phyloP scores from a whole-genome alignment of 1,284 basidiomycete genomes.

The Marasmius sp. region DNA sequence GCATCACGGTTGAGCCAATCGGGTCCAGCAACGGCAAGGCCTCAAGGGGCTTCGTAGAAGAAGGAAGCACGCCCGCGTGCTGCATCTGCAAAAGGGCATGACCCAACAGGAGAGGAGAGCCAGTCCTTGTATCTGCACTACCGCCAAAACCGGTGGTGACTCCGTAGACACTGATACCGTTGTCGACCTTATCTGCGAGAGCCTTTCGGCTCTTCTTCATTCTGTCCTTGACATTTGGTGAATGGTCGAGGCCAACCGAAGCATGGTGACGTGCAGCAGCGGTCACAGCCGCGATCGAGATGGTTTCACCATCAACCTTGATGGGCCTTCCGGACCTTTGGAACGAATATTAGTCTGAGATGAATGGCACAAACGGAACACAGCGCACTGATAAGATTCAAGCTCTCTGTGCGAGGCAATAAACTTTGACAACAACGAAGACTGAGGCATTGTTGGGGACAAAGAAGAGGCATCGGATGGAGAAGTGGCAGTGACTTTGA shows the following conservation, averaged over 20 bases:
- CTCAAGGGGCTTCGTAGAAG: constrained; percentile 40
- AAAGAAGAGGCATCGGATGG: constrained; percentile 10
- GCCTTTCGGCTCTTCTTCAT: constrained; percentile 60
- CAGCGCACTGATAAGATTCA: constrained; percentile 41
- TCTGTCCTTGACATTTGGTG: constrained; percentile 44
- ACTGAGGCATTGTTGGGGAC: constrained; percentile 17
- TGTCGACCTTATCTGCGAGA: constrained; percentile 66
- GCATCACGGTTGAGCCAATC: constrained; percentile 73
- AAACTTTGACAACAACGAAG: constrained; percentile 46
- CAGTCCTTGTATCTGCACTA: constrained; percentile 49
- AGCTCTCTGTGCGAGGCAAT: constrained; percentile 51
- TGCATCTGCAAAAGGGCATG: constrained; percentile 81
- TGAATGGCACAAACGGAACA: neutral
- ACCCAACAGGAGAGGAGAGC: constrained; percentile 67
- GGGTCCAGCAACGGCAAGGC: constrained; percentile 67
- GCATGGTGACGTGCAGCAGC: constrained; percentile 68
- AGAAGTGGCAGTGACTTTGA: constrained; percentile 22
- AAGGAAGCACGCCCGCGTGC: constrained; percentile 68
- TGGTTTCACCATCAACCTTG: constrained; percentile 63
- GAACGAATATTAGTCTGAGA: constrained; percentile 34
- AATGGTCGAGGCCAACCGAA: constrained; percentile 51
- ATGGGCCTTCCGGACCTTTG: constrained; percentile 48
- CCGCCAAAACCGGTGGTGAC: constrained; percentile 84
- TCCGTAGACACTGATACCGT: constrained; percentile 75
- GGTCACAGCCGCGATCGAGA: constrained; percentile 74